These are phyloP conservation scores for Aspergillus oerlinghausenensis DNA, from an alignment of 2,329 filamentous ascomycete species.

Conservation along the genomic window DNA sequence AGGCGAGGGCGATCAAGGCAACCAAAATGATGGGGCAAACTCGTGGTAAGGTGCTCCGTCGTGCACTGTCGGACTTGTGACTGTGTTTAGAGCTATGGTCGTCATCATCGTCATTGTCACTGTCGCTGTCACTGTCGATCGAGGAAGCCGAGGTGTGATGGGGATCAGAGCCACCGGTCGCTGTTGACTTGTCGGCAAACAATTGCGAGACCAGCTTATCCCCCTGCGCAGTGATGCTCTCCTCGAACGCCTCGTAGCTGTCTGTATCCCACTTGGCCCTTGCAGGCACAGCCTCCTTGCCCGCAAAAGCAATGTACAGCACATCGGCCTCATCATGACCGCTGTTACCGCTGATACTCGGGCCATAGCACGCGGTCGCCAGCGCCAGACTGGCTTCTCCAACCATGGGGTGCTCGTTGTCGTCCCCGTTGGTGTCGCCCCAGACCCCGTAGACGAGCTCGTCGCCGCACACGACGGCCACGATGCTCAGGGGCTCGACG, in stretches of 20 bases:
- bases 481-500: slow-evolving; percentile 5
- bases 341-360: background rate
- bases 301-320: slow-evolving; percentile 7
- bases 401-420: slow-evolving; percentile 1
- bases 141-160: background rate
- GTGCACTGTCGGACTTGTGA: background rate
- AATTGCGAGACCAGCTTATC: background rate
- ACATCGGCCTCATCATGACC: slow-evolving; percentile 5
- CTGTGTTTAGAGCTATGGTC: background rate
- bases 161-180: background rate
- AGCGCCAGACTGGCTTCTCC: slow-evolving; percentile 7
- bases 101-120: no score
- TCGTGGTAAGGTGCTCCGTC: background rate
- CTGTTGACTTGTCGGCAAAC: background rate
- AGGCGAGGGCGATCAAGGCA: background rate
- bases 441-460: slow-evolving; percentile 8
- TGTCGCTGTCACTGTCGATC: background rate
- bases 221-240: slow-evolving; percentile 2
- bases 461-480: slow-evolving; percentile 6
- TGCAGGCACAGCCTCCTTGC: slow-evolving; percentile 1
- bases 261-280: slow-evolving; percentile 3
- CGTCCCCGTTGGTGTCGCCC: slow-evolving; percentile 8
- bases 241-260: slow-evolving; percentile 3
- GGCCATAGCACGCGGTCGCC: slow-evolving; percentile 6
- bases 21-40: background rate